Evolutionary conservation across 805 yeast species (phyloP), one percentile per base, ranked within the genome.

Genomic region (Candida coleopterorum): DNA sequence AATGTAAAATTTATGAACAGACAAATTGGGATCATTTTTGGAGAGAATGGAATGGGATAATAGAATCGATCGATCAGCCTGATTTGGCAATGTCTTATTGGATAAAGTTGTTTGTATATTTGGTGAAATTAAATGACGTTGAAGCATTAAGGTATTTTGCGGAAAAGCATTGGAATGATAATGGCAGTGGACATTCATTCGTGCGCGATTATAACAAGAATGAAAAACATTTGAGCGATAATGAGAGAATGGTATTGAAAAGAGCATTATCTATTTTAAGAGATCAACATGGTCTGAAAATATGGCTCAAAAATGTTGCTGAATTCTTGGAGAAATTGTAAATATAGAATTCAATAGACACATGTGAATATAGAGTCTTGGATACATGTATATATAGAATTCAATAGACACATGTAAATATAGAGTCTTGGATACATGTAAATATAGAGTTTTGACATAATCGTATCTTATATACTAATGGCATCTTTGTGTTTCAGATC

Each of bases 11-110:
- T 21, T 32, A 23, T 24, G 28, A 28, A 4, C 55, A 65, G 9
- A 57, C 58, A 9, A 50, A 60, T 22, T 67, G 71, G 70, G 38
- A 38, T 3, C 37, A 46, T 30, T 67, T 67, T 47, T 67, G 73
- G 73, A 37, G 40, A 8, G 51, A 58, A 32, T 67, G 72, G 72
- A 54, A 64, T 12, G 34, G 37, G 2, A 44, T 51, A 16, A 35
- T 42, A 36, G 43, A 46, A 25, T 38, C 47, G 16, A 30, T 40
- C 25, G 28, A 31, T 22, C 27, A 20, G 18, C 32, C 37, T 14
- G 22, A 34, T 20, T 23, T 33, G 29, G 15, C 28, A 18, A 9
- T 32, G 38, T 28, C 26, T 11, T 41, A 42, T 18, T 66, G 68
- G 68, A 60, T 62, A 9, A 48, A 65, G 21, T 49, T 67, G 6